Evolutionary conservation across 2,329 filamentous ascomycete genomes (phyloP), one percentile per base, ranked within the genome.

Genomic region (Venturia pyrina): DNA sequence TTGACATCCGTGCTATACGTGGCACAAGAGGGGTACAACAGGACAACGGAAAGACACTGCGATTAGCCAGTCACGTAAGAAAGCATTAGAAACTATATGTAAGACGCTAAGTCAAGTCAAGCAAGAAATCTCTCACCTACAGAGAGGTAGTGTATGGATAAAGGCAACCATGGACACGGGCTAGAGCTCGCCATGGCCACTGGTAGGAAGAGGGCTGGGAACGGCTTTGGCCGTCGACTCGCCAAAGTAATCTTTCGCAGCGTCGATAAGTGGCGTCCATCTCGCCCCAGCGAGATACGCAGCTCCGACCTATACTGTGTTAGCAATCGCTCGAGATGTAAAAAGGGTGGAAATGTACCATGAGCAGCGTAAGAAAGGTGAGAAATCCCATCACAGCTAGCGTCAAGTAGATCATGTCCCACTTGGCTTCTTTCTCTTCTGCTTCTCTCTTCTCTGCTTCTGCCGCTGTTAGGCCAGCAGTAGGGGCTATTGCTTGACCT

Each of bases 1-100:
- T 96, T 96, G 92, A 97, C 92, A 96, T 96, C 90, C 89, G 90
- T 96, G 93, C 93, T 93, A 40, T n/a, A 44, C 43, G 15, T 41
- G n/a, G 28, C 37, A 24, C 28, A 62, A 34, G 1, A 10, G 3
- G n/a, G n/a, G 19, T 24, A 28, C 3, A n/a, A 28, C 3, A 19
- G 37, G 24, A 43, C 60, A 43, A 28, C 1, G 10, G 11, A 62
- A 62, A 62, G 60, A 62, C 40, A 65, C 21, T 59, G 28, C 15
- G 13, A 28, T 65, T 65, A 57, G 63, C 37, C 43, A 17, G 24
- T 19, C 37, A 65, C 37, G 21, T 21, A 61, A 19, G 24, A 2
- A 37, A 59, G 32, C 37, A 19, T 59, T n/a, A n/a, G 53, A 37
- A 19, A 37, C 24, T n/a, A 59, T 64, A 17, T 34, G 28, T 56